phyloP scores from a whole-genome alignment of 2,329 filamentous ascomycete genomes.

The Phoma sp. region DNA sequence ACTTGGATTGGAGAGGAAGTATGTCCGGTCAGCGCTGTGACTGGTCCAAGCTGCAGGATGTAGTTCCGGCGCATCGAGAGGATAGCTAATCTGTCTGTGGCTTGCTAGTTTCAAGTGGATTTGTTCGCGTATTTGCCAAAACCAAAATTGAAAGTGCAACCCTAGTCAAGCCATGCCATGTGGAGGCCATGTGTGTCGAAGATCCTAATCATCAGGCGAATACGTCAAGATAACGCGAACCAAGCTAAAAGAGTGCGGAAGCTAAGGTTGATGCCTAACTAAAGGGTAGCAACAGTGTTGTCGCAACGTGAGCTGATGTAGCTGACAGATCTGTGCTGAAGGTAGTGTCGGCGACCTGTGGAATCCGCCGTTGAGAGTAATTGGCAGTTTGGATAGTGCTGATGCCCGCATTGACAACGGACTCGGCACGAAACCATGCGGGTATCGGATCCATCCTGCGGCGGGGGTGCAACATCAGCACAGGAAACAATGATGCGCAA shows the following conservation, averaged over 20 bases:
- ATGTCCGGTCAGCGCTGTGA: conserved; percentile 20
- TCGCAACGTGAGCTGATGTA: not conserved
- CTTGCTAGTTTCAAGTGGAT: conserved; percentile 1
- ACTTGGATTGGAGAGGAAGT: conserved; percentile 15
- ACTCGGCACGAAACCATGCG: conserved; percentile 21
- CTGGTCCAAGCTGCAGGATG: conserved; percentile 11
- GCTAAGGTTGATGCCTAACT: not conserved
- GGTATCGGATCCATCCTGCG: conserved; percentile 16
- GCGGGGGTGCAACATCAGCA: conserved; percentile 14
- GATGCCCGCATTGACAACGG: conserved; percentile 5
- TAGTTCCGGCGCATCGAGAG: conserved; percentile 7
- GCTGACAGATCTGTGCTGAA: not conserved
- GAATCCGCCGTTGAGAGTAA: no score
- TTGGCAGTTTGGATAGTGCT: not conserved
- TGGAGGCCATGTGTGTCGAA: conserved; percentile 9
- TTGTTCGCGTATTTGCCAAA: conserved; percentile 4
- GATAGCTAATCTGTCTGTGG: not conserved
- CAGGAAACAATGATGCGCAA: not conserved
- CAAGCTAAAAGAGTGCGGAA: not conserved
- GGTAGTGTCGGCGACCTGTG: not conserved
- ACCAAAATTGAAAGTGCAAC: not conserved
- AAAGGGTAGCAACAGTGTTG: not conserved
- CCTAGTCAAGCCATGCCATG: conserved; percentile 8
- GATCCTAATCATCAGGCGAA: not conserved
- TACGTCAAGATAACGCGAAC: conserved; percentile 4